A percentile compares a stretch with the other conserved stretches of the same genome.
Evolutionary conservation across 1,284 basidiomycete genomes (phyloP).

Genomic region (Heterobasidion irregulare): DNA sequence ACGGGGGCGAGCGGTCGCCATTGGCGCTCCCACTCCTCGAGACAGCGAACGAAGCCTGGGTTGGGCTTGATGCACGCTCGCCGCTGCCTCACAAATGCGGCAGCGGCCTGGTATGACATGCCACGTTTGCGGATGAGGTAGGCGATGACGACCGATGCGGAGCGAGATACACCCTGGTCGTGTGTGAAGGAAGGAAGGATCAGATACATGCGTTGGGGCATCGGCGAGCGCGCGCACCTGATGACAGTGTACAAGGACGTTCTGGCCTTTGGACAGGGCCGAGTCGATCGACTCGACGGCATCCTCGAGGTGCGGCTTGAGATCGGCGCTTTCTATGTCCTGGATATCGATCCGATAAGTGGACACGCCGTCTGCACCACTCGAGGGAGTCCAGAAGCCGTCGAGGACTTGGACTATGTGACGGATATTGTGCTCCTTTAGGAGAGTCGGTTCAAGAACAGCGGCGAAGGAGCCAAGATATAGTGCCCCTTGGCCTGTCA

Average conservation of each 20-base stretch:
- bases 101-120: slow-evolving; percentile 60
- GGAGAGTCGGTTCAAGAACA: slow-evolving; percentile 25
- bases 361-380: slow-evolving; percentile 47
- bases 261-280: slow-evolving; percentile 38
- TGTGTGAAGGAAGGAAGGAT: slow-evolving; percentile 2
- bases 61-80: slow-evolving; percentile 68
- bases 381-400: slow-evolving; percentile 55
- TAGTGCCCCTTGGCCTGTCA: slow-evolving; percentile 19
- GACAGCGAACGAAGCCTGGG: slow-evolving; percentile 33
- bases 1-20: slow-evolving; percentile 5
- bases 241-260: slow-evolving; percentile 60
- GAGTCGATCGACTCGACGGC: slow-evolving; percentile 48
- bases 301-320: slow-evolving; percentile 44
- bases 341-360: slow-evolving; percentile 59
- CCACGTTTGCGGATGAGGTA: slow-evolving; percentile 57
- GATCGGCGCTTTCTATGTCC: slow-evolving; percentile 44
- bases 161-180: slow-evolving; percentile 55
- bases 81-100: slow-evolving; percentile 44
- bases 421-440: slow-evolving; percentile 36
- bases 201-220: slow-evolving; percentile 3
- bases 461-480: slow-evolving; percentile 30
- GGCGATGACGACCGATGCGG: slow-evolving; percentile 57
- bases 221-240: slow-evolving; percentile 33
- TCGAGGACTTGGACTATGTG: slow-evolving; percentile 66
- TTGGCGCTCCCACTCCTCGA: slow-evolving; percentile 14